A percentile compares a stretch with the other conserved stretches of the same genome.
phyloP scores from a whole-genome alignment of 805 yeast species.

The Candida piceae region DNA sequence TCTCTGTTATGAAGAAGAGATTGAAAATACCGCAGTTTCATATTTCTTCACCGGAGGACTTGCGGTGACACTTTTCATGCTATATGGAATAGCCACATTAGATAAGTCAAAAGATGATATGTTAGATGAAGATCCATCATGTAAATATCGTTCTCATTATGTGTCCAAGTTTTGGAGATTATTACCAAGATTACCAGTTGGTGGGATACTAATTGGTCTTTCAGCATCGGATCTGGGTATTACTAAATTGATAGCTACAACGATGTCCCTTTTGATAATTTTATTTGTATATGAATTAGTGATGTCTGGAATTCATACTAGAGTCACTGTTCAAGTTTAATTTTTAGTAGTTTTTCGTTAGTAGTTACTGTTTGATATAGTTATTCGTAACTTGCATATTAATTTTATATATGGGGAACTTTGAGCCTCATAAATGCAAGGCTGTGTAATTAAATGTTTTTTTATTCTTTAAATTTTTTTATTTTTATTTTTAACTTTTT shows the following conservation, averaged over 20 bases:
- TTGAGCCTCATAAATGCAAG: too few species aligned
- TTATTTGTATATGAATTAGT: conserved; percentile 12
- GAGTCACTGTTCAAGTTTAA: too few species aligned
- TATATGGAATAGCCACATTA: conserved; percentile 37
- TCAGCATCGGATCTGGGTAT: conserved; percentile 10
- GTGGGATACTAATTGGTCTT: conserved; percentile 6
- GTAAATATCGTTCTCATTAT: conserved; percentile 37
- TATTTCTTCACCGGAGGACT: conserved; percentile 52
- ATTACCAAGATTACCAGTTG: conserved; percentile 8
- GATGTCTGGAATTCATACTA: too few species aligned
- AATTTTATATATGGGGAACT: too few species aligned
- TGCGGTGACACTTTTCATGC: conserved; percentile 36
- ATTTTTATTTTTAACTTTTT: too few species aligned
- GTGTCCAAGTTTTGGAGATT: conserved; percentile 19
- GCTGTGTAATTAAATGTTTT: too few species aligned
- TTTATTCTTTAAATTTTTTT: too few species aligned
- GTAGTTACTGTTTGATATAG: too few species aligned
- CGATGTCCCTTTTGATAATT: conserved; percentile 6
- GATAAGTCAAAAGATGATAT: conserved; percentile 40
- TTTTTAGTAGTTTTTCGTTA: too few species aligned
- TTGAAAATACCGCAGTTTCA: conserved; percentile 36
- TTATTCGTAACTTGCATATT: too few species aligned
- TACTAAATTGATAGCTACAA: conserved; percentile 11
- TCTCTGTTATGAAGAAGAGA: conserved; percentile 30
- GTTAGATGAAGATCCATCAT: conserved; percentile 6